Evolutionary conservation across 805 yeast species (phyloP).

Genomic region (Lachancea quebecensis): DNA sequence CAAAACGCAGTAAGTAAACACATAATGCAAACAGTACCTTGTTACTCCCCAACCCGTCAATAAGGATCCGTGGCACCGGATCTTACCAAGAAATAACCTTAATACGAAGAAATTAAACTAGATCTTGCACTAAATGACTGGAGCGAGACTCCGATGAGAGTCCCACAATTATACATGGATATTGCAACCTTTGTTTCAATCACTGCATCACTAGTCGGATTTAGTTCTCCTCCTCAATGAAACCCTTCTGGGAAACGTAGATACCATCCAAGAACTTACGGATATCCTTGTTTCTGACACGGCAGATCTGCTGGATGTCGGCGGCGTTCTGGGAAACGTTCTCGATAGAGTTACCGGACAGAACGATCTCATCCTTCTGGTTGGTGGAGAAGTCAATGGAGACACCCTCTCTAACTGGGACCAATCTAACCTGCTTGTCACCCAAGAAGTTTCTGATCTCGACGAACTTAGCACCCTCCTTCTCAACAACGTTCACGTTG

Average conservation of each 20-base stretch:
- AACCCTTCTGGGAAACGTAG: constrained; percentile 95
- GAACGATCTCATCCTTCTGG: constrained; percentile 91
- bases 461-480: constrained; percentile 65
- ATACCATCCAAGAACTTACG: constrained; percentile 99
- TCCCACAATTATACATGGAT: not conserved
- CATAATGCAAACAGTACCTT: no score
- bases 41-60: no score
- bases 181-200: not conserved
- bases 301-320: constrained; percentile 94
- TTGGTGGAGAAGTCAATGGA: constrained; percentile 68
- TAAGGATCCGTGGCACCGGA: no score
- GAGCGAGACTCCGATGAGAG: not conserved
- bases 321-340: constrained; percentile 98
- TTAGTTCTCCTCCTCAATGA: constrained; percentile 56
- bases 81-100: not conserved
- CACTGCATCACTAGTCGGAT: constrained; percentile 1
- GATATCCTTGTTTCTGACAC: constrained; percentile 99
- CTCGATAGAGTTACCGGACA: constrained; percentile 94
- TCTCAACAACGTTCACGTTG: constrained; percentile 85
- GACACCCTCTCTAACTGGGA: constrained; percentile 86
- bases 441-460: constrained; percentile 99
- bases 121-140: not conserved
- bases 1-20: not conserved
- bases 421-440: constrained; percentile 93
- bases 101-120: not conserved